These are phyloP conservation scores for Colletotrichum gigasporum DNA, from an alignment of 2,329 filamentous ascomycete species.

Conservation along the genomic window DNA sequence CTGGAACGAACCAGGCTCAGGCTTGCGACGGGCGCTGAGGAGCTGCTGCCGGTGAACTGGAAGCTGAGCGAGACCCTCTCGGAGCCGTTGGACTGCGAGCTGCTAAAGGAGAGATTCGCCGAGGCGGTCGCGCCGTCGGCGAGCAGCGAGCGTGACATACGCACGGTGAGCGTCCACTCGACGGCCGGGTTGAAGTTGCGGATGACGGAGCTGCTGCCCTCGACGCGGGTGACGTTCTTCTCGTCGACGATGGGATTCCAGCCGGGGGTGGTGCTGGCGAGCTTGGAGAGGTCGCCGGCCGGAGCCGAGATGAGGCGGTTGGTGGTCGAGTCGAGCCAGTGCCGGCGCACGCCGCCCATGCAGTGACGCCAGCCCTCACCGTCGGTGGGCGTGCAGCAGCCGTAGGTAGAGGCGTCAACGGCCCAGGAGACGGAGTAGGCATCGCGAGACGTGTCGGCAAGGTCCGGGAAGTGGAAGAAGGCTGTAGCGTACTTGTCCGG, in stretches of 20 bases:
- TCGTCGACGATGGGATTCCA: slow-evolving; percentile 32
- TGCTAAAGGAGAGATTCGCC: slow-evolving; percentile 41
- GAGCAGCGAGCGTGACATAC: slow-evolving; percentile 27
- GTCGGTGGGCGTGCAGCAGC: slow-evolving; percentile 40
- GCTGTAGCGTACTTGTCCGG: slow-evolving; percentile 49
- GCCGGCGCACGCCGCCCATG: slow-evolving; percentile 30
- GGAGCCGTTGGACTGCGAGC: slow-evolving; percentile 32
- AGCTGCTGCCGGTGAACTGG: slow-evolving; percentile 36
- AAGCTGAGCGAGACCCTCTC: slow-evolving; percentile 34
- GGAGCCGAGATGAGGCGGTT: slow-evolving; percentile 26
- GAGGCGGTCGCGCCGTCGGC: slow-evolving; percentile 21
- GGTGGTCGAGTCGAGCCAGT: slow-evolving; percentile 31
- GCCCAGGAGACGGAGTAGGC: slow-evolving; percentile 47
- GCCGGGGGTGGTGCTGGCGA: slow-evolving; percentile 24
- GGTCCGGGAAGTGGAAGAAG: slow-evolving; percentile 38
- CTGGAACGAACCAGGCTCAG: slow-evolving; percentile 42
- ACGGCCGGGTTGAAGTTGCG: slow-evolving; percentile 31
- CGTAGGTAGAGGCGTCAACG: slow-evolving; percentile 45
- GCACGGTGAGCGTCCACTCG: slow-evolving; percentile 31
- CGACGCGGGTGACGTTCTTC: slow-evolving; percentile 15
- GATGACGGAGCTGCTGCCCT: slow-evolving; percentile 23
- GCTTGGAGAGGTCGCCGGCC: slow-evolving; percentile 24
- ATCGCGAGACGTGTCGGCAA: slow-evolving; percentile 22
- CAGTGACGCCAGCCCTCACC: slow-evolving; percentile 42
- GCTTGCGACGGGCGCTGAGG: slow-evolving; percentile 29